Percentiles rank a stretch among this genome's conserved stretches.
Evolutionary conservation across 2,329 filamentous ascomycete species (phyloP).

Genomic region (Bipolaris oryzae): DNA sequence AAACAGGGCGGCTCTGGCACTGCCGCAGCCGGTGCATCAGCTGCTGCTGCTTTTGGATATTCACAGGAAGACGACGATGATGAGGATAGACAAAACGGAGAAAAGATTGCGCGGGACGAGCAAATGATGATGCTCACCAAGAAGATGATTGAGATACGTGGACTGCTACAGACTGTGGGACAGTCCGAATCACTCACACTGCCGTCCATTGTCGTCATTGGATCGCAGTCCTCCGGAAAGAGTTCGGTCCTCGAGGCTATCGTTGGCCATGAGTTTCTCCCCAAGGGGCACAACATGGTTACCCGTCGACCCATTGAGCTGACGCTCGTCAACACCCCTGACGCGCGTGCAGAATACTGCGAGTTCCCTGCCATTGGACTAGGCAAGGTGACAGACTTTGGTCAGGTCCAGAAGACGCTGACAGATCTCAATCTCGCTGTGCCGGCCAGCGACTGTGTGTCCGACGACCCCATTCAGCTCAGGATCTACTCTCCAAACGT

Average conservation of each 20-base stretch:
- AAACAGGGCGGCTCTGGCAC: slow-evolving; percentile 62
- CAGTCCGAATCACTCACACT: slow-evolving; percentile 87
- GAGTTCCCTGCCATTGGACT: slow-evolving; percentile 93
- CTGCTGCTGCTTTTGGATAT: slow-evolving; percentile 79
- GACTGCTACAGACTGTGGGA: slow-evolving; percentile 86
- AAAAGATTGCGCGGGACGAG: slow-evolving; percentile 80
- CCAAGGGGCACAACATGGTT: slow-evolving; percentile 99
- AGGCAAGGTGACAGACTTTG: slow-evolving; percentile 89
- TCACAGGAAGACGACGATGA: slow-evolving; percentile 71
- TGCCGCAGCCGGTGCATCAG: slow-evolving; percentile 70
- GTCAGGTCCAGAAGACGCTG: slow-evolving; percentile 87
- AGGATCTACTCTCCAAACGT: slow-evolving; percentile 95
- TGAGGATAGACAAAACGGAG: slow-evolving; percentile 66
- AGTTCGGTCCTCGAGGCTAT: slow-evolving; percentile 97
- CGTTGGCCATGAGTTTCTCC: slow-evolving; percentile 95
- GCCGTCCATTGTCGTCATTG: slow-evolving; percentile 98
- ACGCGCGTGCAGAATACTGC: slow-evolving; percentile 85
- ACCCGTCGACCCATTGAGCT: slow-evolving; percentile 94
- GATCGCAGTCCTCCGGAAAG: slow-evolving; percentile 97
- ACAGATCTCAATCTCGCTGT: slow-evolving; percentile 96
- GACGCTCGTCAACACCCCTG: slow-evolving; percentile 92
- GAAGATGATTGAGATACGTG: slow-evolving; percentile 99
- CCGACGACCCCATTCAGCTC: slow-evolving; percentile 94
- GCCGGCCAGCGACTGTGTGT: slow-evolving; percentile 87
- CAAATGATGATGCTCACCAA: slow-evolving; percentile 99